These are phyloP conservation scores for Elsinoe australis DNA, from an alignment of 2,329 filamentous ascomycete species.

Conservation along the genomic window DNA sequence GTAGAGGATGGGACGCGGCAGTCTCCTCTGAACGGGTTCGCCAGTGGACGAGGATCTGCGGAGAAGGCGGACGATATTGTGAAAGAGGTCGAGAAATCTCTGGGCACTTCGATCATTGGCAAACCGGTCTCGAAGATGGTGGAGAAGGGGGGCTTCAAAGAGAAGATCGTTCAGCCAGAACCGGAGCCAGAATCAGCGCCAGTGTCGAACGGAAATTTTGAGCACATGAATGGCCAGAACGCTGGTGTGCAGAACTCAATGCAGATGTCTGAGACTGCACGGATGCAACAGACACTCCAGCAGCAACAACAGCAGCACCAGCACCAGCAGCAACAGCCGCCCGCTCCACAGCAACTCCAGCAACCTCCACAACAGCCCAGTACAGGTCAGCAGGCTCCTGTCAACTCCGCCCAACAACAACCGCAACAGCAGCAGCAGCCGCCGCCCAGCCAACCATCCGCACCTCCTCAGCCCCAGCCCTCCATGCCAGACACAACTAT, in stretches of 20 bases:
- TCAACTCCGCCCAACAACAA: not conserved
- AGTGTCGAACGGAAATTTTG: conserved; percentile 35
- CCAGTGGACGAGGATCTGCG: conserved; percentile 30
- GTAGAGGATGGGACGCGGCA: conserved; percentile 46
- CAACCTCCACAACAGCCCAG: not conserved
- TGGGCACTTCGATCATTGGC: conserved; percentile 55
- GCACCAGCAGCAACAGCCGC: not conserved
- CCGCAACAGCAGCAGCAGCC: conserved; percentile 10
- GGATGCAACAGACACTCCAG: not conserved
- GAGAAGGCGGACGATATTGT: conserved; percentile 65
- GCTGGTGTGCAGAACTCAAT: not conserved
- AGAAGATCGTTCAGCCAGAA: conserved; percentile 29
- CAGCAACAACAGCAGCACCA: too few relatives aligned
- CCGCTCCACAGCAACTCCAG: not conserved
- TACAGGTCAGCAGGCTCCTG: not conserved
- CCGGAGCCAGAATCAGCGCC: conserved; percentile 44
- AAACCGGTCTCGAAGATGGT: conserved; percentile 27
- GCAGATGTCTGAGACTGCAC: not conserved
- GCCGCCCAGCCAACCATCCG: not conserved
- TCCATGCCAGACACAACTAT: conserved; percentile 16
- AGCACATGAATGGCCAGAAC: conserved; percentile 70
- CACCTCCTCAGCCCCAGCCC: conserved; percentile 2
- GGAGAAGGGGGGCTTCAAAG: conserved; percentile 32
- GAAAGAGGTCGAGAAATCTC: conserved; percentile 61
- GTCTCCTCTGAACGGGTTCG: conserved; percentile 51